Base-by-base conservation (phyloP, 306 rosid genomes). In the Cucumis cinereus region DNA sequence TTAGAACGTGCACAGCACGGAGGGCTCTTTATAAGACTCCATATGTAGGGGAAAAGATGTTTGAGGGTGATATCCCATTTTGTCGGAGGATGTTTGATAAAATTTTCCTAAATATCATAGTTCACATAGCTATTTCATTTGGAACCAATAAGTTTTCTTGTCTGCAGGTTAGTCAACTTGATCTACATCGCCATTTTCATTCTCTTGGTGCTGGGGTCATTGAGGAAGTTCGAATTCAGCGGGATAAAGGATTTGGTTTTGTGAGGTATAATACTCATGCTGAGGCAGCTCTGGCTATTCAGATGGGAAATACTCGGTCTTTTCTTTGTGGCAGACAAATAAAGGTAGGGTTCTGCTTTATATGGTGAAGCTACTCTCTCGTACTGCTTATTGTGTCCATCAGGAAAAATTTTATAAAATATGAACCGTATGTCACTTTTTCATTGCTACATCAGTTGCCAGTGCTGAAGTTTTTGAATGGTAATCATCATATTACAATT, bases 251-350 rank as follows among this genome's bases (percentile, higher is more conserved):
- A 43, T 93, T 93, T 89, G 98, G 98, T 53, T 93, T 93, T 81
- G 98, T 93, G 85, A 90, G 98, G 80, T 93, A 82, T 77, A 86
- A 80, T 79, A 84, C 86, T 26, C 98, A 93, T 50, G 86, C 91
- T 7, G 98, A 93, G 91, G 97, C 98, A 81, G 96, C 97, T 80
- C 80, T 91, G 80, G 98, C 97, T 50, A 93, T 93, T 84, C 98
- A 93, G 85, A 79, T 91, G 84, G 98, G 98, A 59, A 93, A 93
- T 79, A 20, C 89, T 38, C 97, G 86, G 77, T 88, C 96, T 7
- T 71, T 81, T 78, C 89, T 93, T 22, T 86, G 80, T 63, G 96
- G 98, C 17, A 89, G 89, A 78, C 94, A 79, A 80, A 90, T 91
- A 70, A 93, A 93, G 98, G 98, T 93, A 70, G 54, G 10, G 54